Evolutionary conservation across 2,329 filamentous ascomycete species (phyloP).

Genomic region (Epichloe sp.): DNA sequence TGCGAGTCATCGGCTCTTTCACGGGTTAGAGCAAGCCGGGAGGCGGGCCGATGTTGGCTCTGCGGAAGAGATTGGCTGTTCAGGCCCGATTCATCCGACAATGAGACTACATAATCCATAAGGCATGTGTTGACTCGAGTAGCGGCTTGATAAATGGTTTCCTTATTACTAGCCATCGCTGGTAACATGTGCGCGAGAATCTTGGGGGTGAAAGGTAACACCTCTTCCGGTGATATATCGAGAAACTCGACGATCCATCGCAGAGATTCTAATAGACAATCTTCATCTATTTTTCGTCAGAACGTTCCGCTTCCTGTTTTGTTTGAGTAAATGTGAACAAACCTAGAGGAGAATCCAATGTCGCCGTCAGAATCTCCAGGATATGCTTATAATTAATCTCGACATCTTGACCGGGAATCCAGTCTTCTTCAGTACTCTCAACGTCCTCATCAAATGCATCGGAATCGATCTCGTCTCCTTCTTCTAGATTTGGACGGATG

Average conservation of each 20-base stretch:
- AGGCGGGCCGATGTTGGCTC: conserved; percentile 18
- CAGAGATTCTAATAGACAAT: conserved; percentile 79
- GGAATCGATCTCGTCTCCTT: conserved; percentile 47
- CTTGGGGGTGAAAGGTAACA: conserved; percentile 85
- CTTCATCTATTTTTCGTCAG: conserved; percentile 50
- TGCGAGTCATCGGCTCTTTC: conserved; percentile 33
- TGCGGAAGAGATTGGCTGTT: conserved; percentile 12
- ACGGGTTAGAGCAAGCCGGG: conserved; percentile 29
- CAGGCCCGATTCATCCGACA: conserved; percentile 54
- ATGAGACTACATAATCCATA: conserved; percentile 86
- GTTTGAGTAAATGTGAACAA: conserved; percentile 12
- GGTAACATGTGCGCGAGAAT: conserved; percentile 85
- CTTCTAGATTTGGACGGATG: conserved; percentile 41
- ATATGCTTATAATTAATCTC: conserved; percentile 89
- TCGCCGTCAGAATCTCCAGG: conserved; percentile 79
- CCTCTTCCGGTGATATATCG: conserved; percentile 93
- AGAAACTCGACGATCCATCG: conserved; percentile 95
- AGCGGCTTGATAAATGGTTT: conserved; percentile 78
- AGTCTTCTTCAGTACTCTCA: conserved; percentile 71
- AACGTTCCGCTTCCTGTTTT: background rate
- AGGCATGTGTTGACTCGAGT: conserved; percentile 80
- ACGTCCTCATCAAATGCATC: conserved; percentile 44
- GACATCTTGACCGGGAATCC: conserved; percentile 94
- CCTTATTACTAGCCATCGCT: conserved; percentile 83
- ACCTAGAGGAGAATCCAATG: conserved; percentile 73